These are phyloP conservation scores for Amesomyces nigricolor DNA, from an alignment of 2,329 filamentous ascomycete genomes.

Conservation along the genomic window DNA sequence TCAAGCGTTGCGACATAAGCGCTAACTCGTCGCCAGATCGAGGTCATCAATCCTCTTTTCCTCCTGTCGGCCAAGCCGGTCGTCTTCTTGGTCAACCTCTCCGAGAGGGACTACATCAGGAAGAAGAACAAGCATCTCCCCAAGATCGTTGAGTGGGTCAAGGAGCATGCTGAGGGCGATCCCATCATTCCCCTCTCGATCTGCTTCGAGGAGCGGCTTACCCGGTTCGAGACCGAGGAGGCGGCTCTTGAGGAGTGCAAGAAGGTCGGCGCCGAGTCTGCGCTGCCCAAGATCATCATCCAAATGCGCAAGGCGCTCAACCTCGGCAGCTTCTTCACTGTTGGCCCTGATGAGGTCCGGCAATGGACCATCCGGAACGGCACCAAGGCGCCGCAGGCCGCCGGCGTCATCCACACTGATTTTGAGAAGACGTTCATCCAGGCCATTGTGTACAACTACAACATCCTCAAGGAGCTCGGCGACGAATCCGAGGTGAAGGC, in stretches of 20 bases:
- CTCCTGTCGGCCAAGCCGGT: slow-evolving; percentile 95
- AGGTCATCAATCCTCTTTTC: slow-evolving; percentile 94
- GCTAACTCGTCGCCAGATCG: slow-evolving; percentile 59
- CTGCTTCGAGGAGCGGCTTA: slow-evolving; percentile 85
- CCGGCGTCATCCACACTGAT: slow-evolving; percentile 95
- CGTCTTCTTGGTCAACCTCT: slow-evolving; percentile 94
- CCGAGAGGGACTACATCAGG: slow-evolving; percentile 92
- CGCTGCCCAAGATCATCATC: slow-evolving; percentile 82
- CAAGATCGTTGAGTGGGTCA: slow-evolving; percentile 92
- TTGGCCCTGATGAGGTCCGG: slow-evolving; percentile 88
- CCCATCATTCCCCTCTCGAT: slow-evolving; percentile 92
- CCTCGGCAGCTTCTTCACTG: slow-evolving; percentile 95
- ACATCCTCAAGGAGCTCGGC: slow-evolving; percentile 72
- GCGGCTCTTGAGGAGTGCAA: slow-evolving; percentile 83
- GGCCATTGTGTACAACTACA: slow-evolving; percentile 88
- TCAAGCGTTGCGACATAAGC: slow-evolving; percentile 8
- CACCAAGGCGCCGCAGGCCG: slow-evolving; percentile 95
- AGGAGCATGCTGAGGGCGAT: slow-evolving; percentile 80
- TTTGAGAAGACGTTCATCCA: slow-evolving; percentile 99
- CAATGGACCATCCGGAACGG: slow-evolving; percentile 97
- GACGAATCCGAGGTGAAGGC: slow-evolving; percentile 81
- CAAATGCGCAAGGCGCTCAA: slow-evolving; percentile 91
- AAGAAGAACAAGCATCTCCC: slow-evolving; percentile 99
- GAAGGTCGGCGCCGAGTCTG: slow-evolving; percentile 77
- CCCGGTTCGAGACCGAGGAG: slow-evolving; percentile 69